These are phyloP conservation scores for Didymella pomorum DNA, from an alignment of 2,329 filamentous ascomycete genomes.

Conservation along the genomic window DNA sequence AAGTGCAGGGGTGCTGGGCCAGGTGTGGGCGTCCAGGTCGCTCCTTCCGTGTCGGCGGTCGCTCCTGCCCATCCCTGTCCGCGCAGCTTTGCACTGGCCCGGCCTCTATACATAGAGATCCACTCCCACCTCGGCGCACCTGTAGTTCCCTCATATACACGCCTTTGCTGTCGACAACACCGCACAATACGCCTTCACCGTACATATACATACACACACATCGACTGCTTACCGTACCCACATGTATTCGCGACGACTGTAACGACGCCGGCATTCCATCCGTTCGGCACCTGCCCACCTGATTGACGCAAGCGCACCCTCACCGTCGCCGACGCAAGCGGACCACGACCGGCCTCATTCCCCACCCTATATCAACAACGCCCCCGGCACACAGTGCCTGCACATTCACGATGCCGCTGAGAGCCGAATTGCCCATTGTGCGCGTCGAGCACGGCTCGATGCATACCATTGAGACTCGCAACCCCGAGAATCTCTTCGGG, in stretches of 20 bases:
- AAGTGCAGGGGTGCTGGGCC: slow-evolving; percentile 24
- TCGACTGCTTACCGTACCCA: slow-evolving; percentile 9
- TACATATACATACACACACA: background rate
- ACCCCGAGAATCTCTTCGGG: slow-evolving; percentile 91
- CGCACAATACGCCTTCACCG: background rate
- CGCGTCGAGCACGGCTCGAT: slow-evolving; percentile 92
- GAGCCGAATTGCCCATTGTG: slow-evolving; percentile 83
- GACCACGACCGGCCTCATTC: slow-evolving; percentile 8
- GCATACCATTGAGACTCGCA: slow-evolving; percentile 92
- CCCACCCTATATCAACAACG: slow-evolving; percentile 4
- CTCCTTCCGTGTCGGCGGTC: slow-evolving; percentile 32
- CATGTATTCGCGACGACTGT: slow-evolving; percentile 34
- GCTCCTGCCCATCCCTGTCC: slow-evolving; percentile 28
- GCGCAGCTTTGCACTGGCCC: slow-evolving; percentile 23
- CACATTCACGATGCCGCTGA: slow-evolving; percentile 74
- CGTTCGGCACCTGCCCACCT: slow-evolving; percentile 27
- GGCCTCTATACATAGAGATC: slow-evolving; percentile 36
- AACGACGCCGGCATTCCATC: slow-evolving; percentile 31
- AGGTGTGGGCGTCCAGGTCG: slow-evolving; percentile 28
- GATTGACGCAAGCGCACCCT: slow-evolving; percentile 35
- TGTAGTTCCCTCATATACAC: slow-evolving; percentile 14
- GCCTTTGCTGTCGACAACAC: slow-evolving; percentile 3
- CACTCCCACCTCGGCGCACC: slow-evolving; percentile 26
- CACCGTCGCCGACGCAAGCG: slow-evolving; percentile 28
- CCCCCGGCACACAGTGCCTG: slow-evolving; percentile 6